Evolutionary conservation across 768 basidiomycete genomes (phyloP).

Genomic region (Pleurotus platypus): DNA sequence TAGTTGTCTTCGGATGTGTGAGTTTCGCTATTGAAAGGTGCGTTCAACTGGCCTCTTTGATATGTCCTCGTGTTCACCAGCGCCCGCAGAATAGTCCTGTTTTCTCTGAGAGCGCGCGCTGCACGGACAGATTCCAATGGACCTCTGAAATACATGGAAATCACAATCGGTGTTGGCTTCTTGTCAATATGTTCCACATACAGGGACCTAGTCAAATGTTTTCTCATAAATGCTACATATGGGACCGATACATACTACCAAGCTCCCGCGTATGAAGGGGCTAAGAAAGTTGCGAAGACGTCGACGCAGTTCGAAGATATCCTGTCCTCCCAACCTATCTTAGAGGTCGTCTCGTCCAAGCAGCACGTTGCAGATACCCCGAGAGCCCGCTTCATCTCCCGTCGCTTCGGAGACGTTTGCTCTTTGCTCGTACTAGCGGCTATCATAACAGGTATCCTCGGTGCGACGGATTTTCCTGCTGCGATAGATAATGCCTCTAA

Average conservation of each 20-base stretch:
- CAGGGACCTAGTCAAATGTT: slow-evolving; percentile 30
- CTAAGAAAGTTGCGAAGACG: slow-evolving; percentile 12
- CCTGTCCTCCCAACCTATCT: slow-evolving; percentile 16
- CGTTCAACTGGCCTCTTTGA: background rate
- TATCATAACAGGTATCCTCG: slow-evolving; percentile 26
- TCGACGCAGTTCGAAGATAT: slow-evolving; percentile 8
- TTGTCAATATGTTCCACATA: slow-evolving; percentile 31
- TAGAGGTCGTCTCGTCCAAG: slow-evolving; percentile 15
- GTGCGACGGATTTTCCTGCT: slow-evolving; percentile 18
- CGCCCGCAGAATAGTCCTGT: slow-evolving; percentile 25
- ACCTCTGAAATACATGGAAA: slow-evolving; percentile 18
- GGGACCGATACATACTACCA: slow-evolving; percentile 25
- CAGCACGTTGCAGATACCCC: slow-evolving; percentile 22
- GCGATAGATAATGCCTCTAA: slow-evolving; percentile 14
- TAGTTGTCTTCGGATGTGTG: slow-evolving; percentile 29
- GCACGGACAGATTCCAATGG: slow-evolving; percentile 12
- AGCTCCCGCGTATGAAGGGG: slow-evolving; percentile 19
- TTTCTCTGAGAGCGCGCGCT: slow-evolving; percentile 24
- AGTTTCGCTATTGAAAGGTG: slow-evolving; percentile 36
- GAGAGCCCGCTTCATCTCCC: slow-evolving; percentile 20
- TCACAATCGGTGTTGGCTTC: slow-evolving; percentile 28
- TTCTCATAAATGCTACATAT: slow-evolving; percentile 36
- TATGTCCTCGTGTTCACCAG: background rate
- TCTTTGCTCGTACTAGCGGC: slow-evolving; percentile 26
- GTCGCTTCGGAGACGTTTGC: slow-evolving; percentile 22